A percentile compares a stretch with the other conserved stretches of the same genome.
phyloP scores from a whole-genome alignment of 2,329 filamentous ascomycete species.

The Aspergillus pseudotamarii region DNA sequence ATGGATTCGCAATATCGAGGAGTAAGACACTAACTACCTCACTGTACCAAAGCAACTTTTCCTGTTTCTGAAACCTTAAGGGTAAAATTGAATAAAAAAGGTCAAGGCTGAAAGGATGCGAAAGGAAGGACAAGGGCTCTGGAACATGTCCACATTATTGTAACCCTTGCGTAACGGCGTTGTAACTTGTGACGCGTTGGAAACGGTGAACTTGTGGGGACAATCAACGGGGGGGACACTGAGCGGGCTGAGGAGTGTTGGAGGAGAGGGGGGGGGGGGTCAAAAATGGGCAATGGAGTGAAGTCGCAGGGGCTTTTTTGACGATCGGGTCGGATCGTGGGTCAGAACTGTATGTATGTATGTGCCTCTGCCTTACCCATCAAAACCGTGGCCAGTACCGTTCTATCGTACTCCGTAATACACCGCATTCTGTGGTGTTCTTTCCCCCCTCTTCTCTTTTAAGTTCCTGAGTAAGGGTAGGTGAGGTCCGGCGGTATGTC shows the following conservation, averaged over 20 bases:
- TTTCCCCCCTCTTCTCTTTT: background rate
- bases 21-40: slow-evolving; percentile 3
- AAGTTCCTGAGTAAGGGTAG: background rate
- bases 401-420: background rate
- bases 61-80: slow-evolving; percentile 1
- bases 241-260: background rate
- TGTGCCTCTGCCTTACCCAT: background rate
- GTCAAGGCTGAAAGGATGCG: slow-evolving; percentile 1
- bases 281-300: slow-evolving; percentile 8
- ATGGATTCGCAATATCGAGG: slow-evolving; percentile 1
- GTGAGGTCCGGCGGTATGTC: background rate
- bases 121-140: slow-evolving; percentile 4
- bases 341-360: slow-evolving; percentile 3
- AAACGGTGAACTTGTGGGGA: slow-evolving; percentile 31
- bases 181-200: slow-evolving; percentile 28
- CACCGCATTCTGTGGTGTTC: background rate
- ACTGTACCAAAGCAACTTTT: background rate
- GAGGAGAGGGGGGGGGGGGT: background rate
- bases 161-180: slow-evolving; percentile 28
- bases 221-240: background rate
- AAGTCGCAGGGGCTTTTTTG: slow-evolving; percentile 14
- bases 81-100: background rate
- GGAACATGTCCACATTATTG: slow-evolving; percentile 13
- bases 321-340: slow-evolving; percentile 22
- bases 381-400: background rate